phyloP scores from a whole-genome alignment of 495 filamentous ascomycete species.

The Emericellopsis terricola region DNA sequence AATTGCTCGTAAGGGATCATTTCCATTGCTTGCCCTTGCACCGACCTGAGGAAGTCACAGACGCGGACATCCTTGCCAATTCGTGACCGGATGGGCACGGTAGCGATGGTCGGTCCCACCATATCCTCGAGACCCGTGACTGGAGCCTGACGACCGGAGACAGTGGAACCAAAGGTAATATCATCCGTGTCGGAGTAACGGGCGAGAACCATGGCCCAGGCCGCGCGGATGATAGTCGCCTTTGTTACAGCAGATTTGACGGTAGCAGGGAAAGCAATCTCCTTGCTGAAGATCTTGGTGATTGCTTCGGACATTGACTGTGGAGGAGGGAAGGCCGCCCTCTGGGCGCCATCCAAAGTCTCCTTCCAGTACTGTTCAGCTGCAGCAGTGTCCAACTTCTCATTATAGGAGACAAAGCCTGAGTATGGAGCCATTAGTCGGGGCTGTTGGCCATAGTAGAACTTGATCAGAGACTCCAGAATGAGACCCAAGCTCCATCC shows the following conservation, averaged over 20 bases:
- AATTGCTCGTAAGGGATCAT: slow-evolving; percentile 2
- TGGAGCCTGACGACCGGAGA: slow-evolving; percentile 28
- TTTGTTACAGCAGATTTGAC: slow-evolving; percentile 6
- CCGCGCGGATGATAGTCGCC: slow-evolving; percentile 24
- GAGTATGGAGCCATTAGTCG: slow-evolving; percentile 11
- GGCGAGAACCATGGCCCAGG: slow-evolving; percentile 25
- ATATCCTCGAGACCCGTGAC: slow-evolving; percentile 28
- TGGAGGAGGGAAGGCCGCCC: background rate
- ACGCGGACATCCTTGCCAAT: slow-evolving; percentile 8
- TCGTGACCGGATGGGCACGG: slow-evolving; percentile 30
- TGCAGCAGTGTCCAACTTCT: slow-evolving; percentile 1
- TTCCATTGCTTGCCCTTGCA: background rate
- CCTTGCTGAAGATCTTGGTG: slow-evolving; percentile 2
- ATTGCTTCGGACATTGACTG: background rate
- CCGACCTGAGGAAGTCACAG: slow-evolving; percentile 1
- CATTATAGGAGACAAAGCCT: slow-evolving; percentile 23
- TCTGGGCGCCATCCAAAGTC: background rate
- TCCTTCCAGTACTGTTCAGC: background rate
- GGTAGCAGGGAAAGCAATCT: background rate
- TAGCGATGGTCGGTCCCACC: slow-evolving; percentile 35
- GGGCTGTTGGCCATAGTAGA: background rate
- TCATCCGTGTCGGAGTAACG: slow-evolving; percentile 20
- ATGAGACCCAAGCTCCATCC: slow-evolving; percentile 1
- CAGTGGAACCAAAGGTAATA: slow-evolving; percentile 27
- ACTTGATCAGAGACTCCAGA: slow-evolving; percentile 2